Evolutionary conservation across 2,329 filamentous ascomycete genomes (phyloP), one percentile per base, ranked within the genome.

Genomic region (Penicillium sp.): DNA sequence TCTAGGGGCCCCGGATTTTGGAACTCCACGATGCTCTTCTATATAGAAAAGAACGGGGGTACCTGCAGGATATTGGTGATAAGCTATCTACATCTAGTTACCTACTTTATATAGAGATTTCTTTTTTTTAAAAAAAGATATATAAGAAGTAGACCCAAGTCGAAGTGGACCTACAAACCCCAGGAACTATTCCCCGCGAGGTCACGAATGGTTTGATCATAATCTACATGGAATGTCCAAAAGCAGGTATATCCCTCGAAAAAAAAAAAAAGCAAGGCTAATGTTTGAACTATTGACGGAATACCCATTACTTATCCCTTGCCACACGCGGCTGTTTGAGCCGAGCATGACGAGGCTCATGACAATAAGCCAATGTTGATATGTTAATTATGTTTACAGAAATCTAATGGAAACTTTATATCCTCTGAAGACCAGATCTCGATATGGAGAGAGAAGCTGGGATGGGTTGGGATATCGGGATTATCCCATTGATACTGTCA

Each of bases 401-500:
- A 31, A 31, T 31, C 30, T 31, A 31, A 31, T 31, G 9, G 11
- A 31, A 5, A 31, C 26, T 28, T 10, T 28, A 28, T 10, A 28
- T 28, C 3, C 26, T 28, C 26, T 28, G 3, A 28, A n/a, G 42
- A 44, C 22, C 22, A 22, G 22, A 22, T 22, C n/a, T n/a, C n/a
- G 6, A 19, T 2, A 19, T 9, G 14, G 3, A 30, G 26, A 30
- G 5, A 30, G 22, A 22, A 14, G 26, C 5, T 30, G 28, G 11
- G 30, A 49, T 26, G 17, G 4, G 8, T 44, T 22, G 31, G 22
- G 22, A 22, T 22, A 22, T 22, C 22, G 22, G 31, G 42, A 42
- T 65, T 66, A 66, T 66, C 59, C 62, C 62, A 66, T 66, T 66
- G 50, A 54, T 65, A 50, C 53, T 66, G 63, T 66, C 63, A 66